Conservation (phyloP, 192 early-diverging fungal genomes). For the Thamnidium elegans region DNA sequence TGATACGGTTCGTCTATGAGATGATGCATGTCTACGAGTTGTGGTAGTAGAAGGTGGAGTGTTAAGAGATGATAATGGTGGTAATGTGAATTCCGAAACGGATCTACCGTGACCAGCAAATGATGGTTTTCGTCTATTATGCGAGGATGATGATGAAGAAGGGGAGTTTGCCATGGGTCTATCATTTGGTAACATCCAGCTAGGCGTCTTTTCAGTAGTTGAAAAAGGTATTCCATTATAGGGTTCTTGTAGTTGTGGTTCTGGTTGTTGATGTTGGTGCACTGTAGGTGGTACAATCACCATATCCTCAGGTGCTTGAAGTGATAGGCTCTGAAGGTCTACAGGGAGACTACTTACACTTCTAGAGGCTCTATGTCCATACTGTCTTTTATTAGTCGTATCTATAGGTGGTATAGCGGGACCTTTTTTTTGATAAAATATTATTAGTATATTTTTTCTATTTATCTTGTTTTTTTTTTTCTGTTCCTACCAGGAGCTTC, state of each 20-base stretch:
- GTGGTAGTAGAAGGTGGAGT: not conserved
- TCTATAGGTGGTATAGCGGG: not conserved
- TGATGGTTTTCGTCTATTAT: not conserved
- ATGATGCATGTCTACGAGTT: not conserved
- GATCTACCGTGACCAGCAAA: conserved; percentile 1
- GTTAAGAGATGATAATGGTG: not conserved
- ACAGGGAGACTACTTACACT: conserved; percentile 6
- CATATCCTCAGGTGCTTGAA: not conserved
- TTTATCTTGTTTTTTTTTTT: not conserved
- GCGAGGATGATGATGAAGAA: too few relatives aligned
- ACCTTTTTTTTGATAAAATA: not conserved
- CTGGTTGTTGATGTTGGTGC: not conserved
- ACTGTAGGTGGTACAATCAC: not conserved
- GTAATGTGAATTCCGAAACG: conserved; percentile 6
- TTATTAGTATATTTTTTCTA: not conserved
- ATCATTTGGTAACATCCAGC: not conserved
- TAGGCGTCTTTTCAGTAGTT: not conserved
- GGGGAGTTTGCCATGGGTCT: too few relatives aligned
- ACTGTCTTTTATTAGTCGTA: not conserved
- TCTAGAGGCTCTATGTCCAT: not conserved
- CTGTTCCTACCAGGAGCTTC: not conserved
- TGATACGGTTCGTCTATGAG: conserved; percentile 9
- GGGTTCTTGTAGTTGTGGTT: conserved; percentile 8
- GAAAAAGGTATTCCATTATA: not conserved
- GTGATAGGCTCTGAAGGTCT: conserved; percentile 6